Evolutionary conservation across 345 rosid species (phyloP).

Genomic region (Populus deltoides): DNA sequence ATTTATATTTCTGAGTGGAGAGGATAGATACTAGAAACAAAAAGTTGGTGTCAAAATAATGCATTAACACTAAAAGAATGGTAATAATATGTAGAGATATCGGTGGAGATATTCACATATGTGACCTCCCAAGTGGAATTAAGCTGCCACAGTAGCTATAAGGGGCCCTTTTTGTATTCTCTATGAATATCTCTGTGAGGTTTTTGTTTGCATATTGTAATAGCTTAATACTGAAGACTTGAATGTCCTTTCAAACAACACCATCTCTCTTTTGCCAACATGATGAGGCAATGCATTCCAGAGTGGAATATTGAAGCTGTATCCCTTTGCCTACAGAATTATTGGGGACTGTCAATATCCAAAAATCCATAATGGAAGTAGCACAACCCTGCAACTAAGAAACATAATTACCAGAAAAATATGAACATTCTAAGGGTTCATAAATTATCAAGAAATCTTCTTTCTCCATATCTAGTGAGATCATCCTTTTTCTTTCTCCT

Average conservation of each 20-base stretch:
- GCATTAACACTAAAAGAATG: too few relatives aligned
- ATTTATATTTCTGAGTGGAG: background rate
- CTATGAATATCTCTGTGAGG: background rate
- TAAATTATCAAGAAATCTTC: background rate
- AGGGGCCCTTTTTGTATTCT: background rate
- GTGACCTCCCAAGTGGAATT: too few relatives aligned
- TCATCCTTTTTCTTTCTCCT: background rate
- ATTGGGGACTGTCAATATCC: background rate
- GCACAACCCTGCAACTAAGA: background rate
- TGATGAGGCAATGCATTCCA: background rate
- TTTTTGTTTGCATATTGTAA: too few relatives aligned
- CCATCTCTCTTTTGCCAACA: background rate
- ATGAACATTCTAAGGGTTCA: background rate
- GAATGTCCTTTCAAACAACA: too few relatives aligned
- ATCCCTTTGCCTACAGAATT: background rate
- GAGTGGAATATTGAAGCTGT: background rate
- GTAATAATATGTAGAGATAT: too few relatives aligned
- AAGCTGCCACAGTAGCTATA: too few relatives aligned
- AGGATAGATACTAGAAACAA: background rate
- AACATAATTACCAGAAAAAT: background rate
- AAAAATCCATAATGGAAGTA: background rate
- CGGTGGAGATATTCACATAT: too few relatives aligned
- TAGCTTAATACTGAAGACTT: too few relatives aligned
- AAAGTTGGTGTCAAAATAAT: background rate
- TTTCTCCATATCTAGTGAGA: background rate